Base-by-base conservation (phyloP, 441 rosid genomes). In the Theobroma grandiflorum region DNA sequence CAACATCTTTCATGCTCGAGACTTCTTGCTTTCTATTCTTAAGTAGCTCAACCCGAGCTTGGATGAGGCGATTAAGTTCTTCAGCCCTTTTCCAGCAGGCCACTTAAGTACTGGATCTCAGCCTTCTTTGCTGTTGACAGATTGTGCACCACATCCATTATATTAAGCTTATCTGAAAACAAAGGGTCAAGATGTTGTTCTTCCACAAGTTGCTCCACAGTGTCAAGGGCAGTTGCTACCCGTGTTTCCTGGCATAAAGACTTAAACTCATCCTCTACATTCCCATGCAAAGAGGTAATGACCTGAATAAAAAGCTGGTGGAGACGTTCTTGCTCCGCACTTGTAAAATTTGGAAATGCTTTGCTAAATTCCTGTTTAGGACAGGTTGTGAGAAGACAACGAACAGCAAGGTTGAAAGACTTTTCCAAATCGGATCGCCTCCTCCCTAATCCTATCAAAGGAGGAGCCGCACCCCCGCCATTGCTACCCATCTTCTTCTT, bases 151-250 rank as follows among this genome's bases (percentile, higher is more conserved):
- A 89, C 83, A 66, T 92, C 97, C 87, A 80, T 81, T 76, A 94
- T 73, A 79, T 91, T 90, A 68, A 87, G 90, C 91, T 88, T 88
- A 38, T 96, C 85, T 42, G 93, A 80, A 78, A 77, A 89, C 43
- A 96, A 81, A 59, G 88, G 90, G 89, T 96, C 92, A 72, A 96
- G 84, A 81, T 66, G 53, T 81, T 89, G 91, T 85, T 96, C 99
- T 85, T 94, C 97, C 58, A 93, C 85, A 81, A 89, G 83, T 84
- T 92, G 91, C 81, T 93, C 95, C 64, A 93, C 87, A 49, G 84
- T 82, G 87, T 91, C 92, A 81, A 94, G 93, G 79, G 86, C 81
- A 63, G 84, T 67, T 83, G 93, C 95, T 74, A 90, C 94, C 96
- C 86, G 88, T 69, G 85, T 76, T 82, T 91, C 93, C 45, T 80